A percentile compares a stretch with the other conserved stretches of the same genome.
These are phyloP conservation scores for Dipteronia dyeriana DNA, from an alignment of 345 rosid species.

Conservation along the genomic window DNA sequence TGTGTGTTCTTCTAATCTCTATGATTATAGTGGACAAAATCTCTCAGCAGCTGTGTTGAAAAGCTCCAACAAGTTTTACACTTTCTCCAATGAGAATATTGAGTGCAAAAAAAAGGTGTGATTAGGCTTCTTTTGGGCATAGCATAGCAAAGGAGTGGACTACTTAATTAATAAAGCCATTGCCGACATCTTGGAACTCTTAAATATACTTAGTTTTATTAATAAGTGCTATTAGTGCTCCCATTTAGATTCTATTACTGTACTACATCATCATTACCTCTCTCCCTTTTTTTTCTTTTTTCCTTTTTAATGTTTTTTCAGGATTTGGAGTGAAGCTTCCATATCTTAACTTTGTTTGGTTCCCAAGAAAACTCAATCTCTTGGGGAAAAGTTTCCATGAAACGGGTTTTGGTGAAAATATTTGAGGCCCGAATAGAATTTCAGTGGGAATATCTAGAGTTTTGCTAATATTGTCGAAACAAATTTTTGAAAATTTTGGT, in stretches of 20 bases:
- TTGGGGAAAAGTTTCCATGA: too few species aligned
- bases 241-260: conserved; percentile 39
- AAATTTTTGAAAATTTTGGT: too few species aligned
- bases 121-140: background rate
- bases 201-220: conserved; percentile 21
- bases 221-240: conserved; percentile 24
- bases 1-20: background rate
- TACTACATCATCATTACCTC: conserved; percentile 38
- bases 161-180: conserved; percentile 11
- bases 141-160: background rate
- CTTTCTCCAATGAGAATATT: conserved; percentile 18
- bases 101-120: background rate
- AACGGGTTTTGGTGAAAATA: background rate
- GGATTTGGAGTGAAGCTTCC: too few species aligned
- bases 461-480: too few species aligned
- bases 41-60: conserved; percentile 17
- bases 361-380: background rate
- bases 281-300: background rate
- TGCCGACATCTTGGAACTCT: conserved; percentile 52
- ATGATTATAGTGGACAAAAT: conserved; percentile 19
- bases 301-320: background rate
- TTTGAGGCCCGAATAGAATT: too few species aligned
- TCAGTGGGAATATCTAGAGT: too few species aligned
- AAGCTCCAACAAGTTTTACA: conserved; percentile 24
- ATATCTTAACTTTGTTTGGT: background rate